A percentile compares a stretch with the other conserved stretches of the same genome.
Conservation (phyloP, 2,329 filamentous ascomycete species). For the Huntiella decipiens region DNA sequence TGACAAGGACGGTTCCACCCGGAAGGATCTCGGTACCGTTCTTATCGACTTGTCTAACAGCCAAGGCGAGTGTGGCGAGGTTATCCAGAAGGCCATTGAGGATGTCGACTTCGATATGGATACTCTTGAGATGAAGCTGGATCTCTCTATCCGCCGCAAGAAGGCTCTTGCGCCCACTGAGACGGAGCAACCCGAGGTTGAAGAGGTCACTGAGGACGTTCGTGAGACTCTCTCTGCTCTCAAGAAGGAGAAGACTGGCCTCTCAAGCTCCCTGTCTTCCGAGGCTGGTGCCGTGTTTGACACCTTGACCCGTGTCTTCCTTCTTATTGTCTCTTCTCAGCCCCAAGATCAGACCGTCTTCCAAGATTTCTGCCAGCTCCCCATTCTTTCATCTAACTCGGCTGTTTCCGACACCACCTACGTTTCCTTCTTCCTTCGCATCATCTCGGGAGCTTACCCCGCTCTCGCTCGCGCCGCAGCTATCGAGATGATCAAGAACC, state of each 20-base stretch:
- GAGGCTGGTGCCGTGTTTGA: conserved; percentile 33
- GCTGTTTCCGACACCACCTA: conserved; percentile 46
- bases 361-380: conserved; percentile 32
- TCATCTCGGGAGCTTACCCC: conserved; percentile 56
- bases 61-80: conserved; percentile 35
- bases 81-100: conserved; percentile 48
- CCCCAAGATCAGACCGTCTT: conserved; percentile 22
- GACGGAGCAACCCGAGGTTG: conserved; percentile 31
- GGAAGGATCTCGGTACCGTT: conserved; percentile 44
- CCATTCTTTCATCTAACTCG: conserved; percentile 33
- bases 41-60: conserved; percentile 48
- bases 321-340: conserved; percentile 30
- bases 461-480: conserved; percentile 50
- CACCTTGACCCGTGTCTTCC: conserved; percentile 39
- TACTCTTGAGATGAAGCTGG: conserved; percentile 54
- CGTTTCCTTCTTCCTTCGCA: conserved; percentile 54
- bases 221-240: conserved; percentile 22
- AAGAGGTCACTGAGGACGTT: conserved; percentile 20
- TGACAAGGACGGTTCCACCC: conserved; percentile 34
- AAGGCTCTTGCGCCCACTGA: conserved; percentile 29
- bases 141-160: conserved; percentile 44
- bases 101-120: conserved; percentile 54
- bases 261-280: conserved; percentile 33
- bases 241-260: conserved; percentile 18
- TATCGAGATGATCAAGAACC: conserved; percentile 41